Conservation (phyloP, 1,139 yeast species). For the Pichia sp. region DNA sequence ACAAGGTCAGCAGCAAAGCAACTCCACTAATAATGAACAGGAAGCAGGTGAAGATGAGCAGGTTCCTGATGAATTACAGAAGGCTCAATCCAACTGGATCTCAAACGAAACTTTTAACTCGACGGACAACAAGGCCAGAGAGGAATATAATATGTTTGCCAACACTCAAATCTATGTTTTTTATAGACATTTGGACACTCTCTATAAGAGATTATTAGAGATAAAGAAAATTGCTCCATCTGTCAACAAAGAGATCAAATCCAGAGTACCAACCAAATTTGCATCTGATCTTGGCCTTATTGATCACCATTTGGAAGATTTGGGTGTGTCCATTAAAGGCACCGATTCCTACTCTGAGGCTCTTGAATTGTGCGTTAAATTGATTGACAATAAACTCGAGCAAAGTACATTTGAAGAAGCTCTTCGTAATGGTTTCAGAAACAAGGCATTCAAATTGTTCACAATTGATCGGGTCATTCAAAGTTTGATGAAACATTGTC, state of each 20-base stretch:
- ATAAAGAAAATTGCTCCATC: conserved; percentile 62
- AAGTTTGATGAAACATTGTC: conserved; percentile 85
- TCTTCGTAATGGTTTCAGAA: conserved; percentile 89
- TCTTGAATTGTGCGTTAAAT: conserved; percentile 61
- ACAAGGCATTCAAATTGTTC: conserved; percentile 86
- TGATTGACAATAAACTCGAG: conserved; percentile 88
- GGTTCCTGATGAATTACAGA: conserved; percentile 45
- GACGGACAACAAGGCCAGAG: conserved; percentile 35
- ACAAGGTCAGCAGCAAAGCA: conserved; percentile 2
- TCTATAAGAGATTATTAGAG: conserved; percentile 76
- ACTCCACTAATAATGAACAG: background rate
- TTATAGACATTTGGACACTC: conserved; percentile 77
- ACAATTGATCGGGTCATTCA: conserved; percentile 92
- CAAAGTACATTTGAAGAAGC: conserved; percentile 96
- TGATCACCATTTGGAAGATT: conserved; percentile 75
- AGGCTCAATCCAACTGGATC: conserved; percentile 66
- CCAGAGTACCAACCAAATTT: conserved; percentile 68
- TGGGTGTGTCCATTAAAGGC: conserved; percentile 71
- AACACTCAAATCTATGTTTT: conserved; percentile 91
- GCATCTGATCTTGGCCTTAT: conserved; percentile 84
- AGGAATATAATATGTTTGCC: conserved; percentile 72
- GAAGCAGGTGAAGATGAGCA: conserved; percentile 29
- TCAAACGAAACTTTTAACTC: conserved; percentile 29
- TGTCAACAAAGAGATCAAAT: conserved; percentile 67
- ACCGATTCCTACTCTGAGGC: conserved; percentile 75